Conservation (phyloP, 2,329 filamentous ascomycete genomes). For the Myriosclerotinia scirpicola region DNA sequence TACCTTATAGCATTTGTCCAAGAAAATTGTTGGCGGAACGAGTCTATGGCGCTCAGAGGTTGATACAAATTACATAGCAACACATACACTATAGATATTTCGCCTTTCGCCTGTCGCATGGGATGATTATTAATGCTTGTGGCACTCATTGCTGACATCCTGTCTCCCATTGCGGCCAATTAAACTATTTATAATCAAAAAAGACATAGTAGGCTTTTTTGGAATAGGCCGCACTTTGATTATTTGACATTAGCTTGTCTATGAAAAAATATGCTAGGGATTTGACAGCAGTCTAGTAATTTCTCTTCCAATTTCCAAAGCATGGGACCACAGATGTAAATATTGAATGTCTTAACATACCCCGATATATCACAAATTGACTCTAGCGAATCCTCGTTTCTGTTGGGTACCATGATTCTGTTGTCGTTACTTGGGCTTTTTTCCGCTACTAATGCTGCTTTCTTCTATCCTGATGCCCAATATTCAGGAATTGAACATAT, state of each 20-base stretch:
- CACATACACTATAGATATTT: too few species aligned
- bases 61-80: too few species aligned
- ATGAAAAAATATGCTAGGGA: neutral
- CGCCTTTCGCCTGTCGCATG: neutral
- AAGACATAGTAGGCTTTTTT: neutral
- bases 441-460: constrained; percentile 11
- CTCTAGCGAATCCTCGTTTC: neutral
- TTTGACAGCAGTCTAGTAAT: neutral
- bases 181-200: neutral
- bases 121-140: neutral
- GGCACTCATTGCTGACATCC: neutral
- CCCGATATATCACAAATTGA: neutral
- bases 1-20: too few species aligned
- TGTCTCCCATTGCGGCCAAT: neutral
- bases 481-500: constrained; percentile 32
- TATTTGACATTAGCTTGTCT: neutral
- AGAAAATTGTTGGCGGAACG: too few species aligned
- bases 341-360: neutral
- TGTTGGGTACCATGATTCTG: neutral
- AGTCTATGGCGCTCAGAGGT: too few species aligned
- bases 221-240: neutral
- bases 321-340: neutral
- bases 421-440: neutral
- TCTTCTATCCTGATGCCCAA: constrained; percentile 32
- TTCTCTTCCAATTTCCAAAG: too few species aligned